Conservation (phyloP, 805 yeast species). For the Yamadazyma takamatsuzukensis region DNA sequence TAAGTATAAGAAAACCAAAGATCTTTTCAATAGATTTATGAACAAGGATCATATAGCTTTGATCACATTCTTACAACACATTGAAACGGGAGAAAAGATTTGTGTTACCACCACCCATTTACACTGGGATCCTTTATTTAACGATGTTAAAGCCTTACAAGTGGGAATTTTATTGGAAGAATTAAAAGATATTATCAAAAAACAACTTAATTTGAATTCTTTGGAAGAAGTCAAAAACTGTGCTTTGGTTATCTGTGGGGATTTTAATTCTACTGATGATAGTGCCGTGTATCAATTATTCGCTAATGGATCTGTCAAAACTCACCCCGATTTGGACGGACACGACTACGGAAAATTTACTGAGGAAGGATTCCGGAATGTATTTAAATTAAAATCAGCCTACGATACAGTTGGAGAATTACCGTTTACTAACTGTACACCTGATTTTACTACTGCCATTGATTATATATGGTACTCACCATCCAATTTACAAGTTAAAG, state of each 20-base stretch:
- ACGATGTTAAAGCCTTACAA: slow-evolving; percentile 95
- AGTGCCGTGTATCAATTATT: slow-evolving; percentile 92
- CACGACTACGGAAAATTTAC: slow-evolving; percentile 91
- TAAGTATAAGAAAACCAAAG: slow-evolving; percentile 88
- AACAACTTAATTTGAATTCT: slow-evolving; percentile 40
- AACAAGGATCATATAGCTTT: slow-evolving; percentile 92
- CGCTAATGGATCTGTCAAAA: slow-evolving; percentile 73
- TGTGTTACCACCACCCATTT: slow-evolving; percentile 87
- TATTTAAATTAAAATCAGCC: slow-evolving; percentile 77
- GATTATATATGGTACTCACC: slow-evolving; percentile 97
- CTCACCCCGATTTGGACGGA: slow-evolving; percentile 78
- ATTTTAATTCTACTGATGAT: slow-evolving; percentile 81
- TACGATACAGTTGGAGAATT: slow-evolving; percentile 83
- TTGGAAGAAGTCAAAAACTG: slow-evolving; percentile 53
- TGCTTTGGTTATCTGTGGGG: slow-evolving; percentile 90
- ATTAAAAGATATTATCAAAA: slow-evolving; percentile 61
- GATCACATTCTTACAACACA: slow-evolving; percentile 69
- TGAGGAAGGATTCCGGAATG: slow-evolving; percentile 81
- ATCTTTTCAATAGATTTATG: slow-evolving; percentile 92
- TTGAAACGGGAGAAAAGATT: slow-evolving; percentile 65
- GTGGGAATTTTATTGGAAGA: slow-evolving; percentile 90
- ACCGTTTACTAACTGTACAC: slow-evolving; percentile 93
- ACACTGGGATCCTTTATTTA: slow-evolving; percentile 97
- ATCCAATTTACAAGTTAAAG: slow-evolving; percentile 72
- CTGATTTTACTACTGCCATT: slow-evolving; percentile 86